A percentile compares a stretch with the other conserved stretches of the same genome.
phyloP scores from a whole-genome alignment of 345 rosid species.

The Eucalyptus tenuipes region DNA sequence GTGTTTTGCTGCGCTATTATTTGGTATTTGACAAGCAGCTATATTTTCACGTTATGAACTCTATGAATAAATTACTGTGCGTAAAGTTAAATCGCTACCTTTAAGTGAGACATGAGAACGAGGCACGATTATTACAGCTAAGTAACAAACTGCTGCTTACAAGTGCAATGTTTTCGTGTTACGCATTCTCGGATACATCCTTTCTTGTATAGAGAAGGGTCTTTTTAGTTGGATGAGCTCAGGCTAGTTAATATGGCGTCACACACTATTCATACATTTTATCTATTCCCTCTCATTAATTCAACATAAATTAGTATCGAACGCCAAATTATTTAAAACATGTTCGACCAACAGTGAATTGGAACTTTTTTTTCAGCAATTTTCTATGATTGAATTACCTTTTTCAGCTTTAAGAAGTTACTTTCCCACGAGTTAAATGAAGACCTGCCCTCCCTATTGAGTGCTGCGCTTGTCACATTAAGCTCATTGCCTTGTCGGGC shows the following conservation, averaged over 20 bases:
- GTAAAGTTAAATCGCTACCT: neutral
- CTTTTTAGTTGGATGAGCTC: neutral
- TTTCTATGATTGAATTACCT: neutral
- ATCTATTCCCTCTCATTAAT: neutral
- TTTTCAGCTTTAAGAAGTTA: neutral
- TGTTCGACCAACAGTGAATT: neutral
- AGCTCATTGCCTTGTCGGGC: neutral
- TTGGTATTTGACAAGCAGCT: neutral
- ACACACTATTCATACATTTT: neutral
- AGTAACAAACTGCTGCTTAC: neutral
- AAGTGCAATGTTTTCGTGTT: no score
- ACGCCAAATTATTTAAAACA: neutral
- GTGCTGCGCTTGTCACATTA: neutral
- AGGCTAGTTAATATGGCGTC: neutral
- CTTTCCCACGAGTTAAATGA: neutral
- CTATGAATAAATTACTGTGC: neutral
- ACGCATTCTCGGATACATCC: neutral
- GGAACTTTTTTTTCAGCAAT: neutral
- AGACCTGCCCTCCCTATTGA: neutral
- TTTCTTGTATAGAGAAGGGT: neutral
- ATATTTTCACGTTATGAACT: neutral
- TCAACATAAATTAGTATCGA: neutral
- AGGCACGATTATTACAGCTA: neutral
- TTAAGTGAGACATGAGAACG: neutral
- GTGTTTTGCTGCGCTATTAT: fast-evolving